Evolutionary conservation across 495 filamentous ascomycete genomes (phyloP), one percentile per base, ranked within the genome.

Genomic region (Immersiella caudata): DNA sequence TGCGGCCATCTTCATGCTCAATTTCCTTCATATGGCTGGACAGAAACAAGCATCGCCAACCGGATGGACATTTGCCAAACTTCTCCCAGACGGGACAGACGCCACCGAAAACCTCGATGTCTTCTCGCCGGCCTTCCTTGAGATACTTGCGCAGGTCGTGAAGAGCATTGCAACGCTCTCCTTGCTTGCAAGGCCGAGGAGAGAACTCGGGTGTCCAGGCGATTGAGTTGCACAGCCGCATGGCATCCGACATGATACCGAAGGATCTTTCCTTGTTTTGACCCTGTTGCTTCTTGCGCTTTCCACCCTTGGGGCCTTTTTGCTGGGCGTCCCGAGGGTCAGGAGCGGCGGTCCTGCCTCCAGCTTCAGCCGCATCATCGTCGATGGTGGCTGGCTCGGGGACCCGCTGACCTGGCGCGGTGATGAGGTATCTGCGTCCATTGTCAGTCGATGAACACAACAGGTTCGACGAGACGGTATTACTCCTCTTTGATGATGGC

Each of bases 11-110:
- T 56, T 86, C 86, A 6, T 80, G 86, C 60, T 89, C 85, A 26
- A 90, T 76, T 77, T 97, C 92, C 60, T 87, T 82, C 67, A 89
- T 91, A 76, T 99, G 95, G 46, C 90, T 93, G 60, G 82, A 83
- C 18, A 91, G 89, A 72, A 96, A 93, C 14, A 94, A 91, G 75
- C 95, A 99, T 72, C 91, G 96, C 93, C 94, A 99, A 1, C 95
- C 95, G 18, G 88, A 85, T 60, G 81, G 78, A 71, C 95, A 99
- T 69, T 81, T 86, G 35, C 95, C 96, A 26, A 86, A 82, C 9
- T 81, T 84, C 70, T 93, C 89, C 79, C 85, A 97, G 16, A 94
- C 84, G 0, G 94, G 93, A 74, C 95, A 99, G 24, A 89, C 77
- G 0, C 92, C 90, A 62, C 80, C 80, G 67, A 96, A 88, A 0